phyloP scores from a whole-genome alignment of 2,329 filamentous ascomycete genomes.

The Zasmidium angulare region DNA sequence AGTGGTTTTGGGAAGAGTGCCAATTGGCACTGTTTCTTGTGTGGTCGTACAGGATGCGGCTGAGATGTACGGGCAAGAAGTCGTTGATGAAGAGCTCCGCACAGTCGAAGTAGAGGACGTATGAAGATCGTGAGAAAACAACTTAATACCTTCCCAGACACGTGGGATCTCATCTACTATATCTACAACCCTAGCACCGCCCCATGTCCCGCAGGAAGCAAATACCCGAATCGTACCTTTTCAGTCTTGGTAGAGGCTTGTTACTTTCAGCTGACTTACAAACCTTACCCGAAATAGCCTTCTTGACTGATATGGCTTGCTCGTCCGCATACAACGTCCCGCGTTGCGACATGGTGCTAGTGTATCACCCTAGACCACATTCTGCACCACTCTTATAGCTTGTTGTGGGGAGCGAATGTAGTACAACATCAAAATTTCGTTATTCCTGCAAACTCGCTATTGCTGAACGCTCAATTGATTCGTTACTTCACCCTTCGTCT shows the following conservation, averaged over 20 bases:
- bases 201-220: not conserved
- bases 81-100: no score
- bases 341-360: not conserved
- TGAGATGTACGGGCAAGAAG: no score
- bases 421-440: not conserved
- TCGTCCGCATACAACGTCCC: not conserved
- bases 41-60: no score
- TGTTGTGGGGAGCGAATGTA: not conserved
- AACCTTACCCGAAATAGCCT: not conserved
- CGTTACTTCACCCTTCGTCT: not conserved
- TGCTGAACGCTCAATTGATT: not conserved
- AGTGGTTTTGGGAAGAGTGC: not conserved
- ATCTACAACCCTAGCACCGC: not conserved
- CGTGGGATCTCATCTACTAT: not conserved
- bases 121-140: no score
- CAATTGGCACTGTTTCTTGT: no score
- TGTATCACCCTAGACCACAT: not conserved
- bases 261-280: not conserved
- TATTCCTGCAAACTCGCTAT: not conserved
- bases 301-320: not conserved
- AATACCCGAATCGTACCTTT: not conserved
- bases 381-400: not conserved
- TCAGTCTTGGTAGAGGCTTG: not conserved
- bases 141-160: no score
- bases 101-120: no score